Evolutionary conservation across 2,329 filamentous ascomycete species (phyloP), one percentile per base, ranked within the genome.

Genomic region (Trichophaea hybrida): DNA sequence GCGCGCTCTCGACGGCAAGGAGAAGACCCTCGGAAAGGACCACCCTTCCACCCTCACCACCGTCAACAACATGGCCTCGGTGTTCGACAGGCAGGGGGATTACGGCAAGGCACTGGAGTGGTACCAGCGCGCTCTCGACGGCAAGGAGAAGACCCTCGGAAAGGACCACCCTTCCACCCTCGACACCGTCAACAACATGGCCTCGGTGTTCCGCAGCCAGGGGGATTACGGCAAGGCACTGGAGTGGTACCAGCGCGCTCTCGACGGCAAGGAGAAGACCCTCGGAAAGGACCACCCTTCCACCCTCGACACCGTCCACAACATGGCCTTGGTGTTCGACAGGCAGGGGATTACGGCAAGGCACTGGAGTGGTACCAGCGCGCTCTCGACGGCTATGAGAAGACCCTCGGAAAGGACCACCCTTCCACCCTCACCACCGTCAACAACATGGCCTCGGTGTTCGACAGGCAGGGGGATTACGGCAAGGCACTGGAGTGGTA

Each of bases 151-250:
- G 55, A 50, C 44, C 7, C 40, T 48, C 31, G 55, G 55, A 35
- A 48, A 33, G 12, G 55, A 57, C 33, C 55, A 57, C 32, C 40
- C 31, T n/a, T 50, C 38, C 15, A 57, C 37, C 57, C 33, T 51
- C 24, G 48, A 65, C 15, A 57, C 59, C 6, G 17, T 63, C 5
- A 13, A 48, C 24, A 61, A 60, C 46, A 62, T 65, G 43, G 64
- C 61, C 15, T 32, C 15, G 7, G 50, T 58, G 38, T 64, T 61
- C 17, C 2, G 33, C 13, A 58, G 15, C 7, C 59, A 62, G 34
- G 40, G 48, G 33, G 54, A 57, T 15, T 61, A 62, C 32, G 57
- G 58, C n/a, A 52, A 57, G 34, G 55, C 55, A 17, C 33, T 57
- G 31, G 40, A 10, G 24, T 57, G 40, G 38, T 57, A 57, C 15